Evolutionary conservation across 768 basidiomycete species (phyloP).

Genomic region (Suillus luteus): DNA sequence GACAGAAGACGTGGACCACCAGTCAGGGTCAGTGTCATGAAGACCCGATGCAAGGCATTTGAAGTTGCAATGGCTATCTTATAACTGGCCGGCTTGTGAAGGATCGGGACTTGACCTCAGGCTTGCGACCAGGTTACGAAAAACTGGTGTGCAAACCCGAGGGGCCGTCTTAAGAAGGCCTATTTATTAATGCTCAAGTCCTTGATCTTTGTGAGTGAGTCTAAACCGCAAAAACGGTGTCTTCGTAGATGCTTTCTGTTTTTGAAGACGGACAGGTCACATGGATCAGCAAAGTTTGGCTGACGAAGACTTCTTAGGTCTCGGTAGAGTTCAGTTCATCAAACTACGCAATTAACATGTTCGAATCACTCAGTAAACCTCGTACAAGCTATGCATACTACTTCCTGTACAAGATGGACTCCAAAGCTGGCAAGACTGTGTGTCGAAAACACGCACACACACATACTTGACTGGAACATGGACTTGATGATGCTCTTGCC

Average conservation of each 20-base stretch:
- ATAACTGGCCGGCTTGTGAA: background rate
- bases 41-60: background rate
- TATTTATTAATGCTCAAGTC: background rate
- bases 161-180: background rate
- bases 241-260: background rate
- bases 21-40: background rate
- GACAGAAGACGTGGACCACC: background rate
- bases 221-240: background rate
- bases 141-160: background rate
- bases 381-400: background rate
- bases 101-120: background rate
- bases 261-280: background rate
- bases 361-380: background rate
- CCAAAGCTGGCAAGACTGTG: background rate
- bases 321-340: background rate
- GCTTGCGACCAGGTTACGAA: background rate
- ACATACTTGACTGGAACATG: background rate
- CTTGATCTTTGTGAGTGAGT: background rate
- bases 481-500: no score
- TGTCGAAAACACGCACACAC: background rate
- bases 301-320: background rate
- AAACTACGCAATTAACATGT: background rate
- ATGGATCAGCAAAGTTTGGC: no score
- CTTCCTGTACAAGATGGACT: conserved; percentile 1
- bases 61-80: background rate